A percentile compares a stretch with the other conserved stretches of the same genome.
Evolutionary conservation across 495 filamentous ascomycete species (phyloP).

Genomic region (Talaromyces trachyspermus): DNA sequence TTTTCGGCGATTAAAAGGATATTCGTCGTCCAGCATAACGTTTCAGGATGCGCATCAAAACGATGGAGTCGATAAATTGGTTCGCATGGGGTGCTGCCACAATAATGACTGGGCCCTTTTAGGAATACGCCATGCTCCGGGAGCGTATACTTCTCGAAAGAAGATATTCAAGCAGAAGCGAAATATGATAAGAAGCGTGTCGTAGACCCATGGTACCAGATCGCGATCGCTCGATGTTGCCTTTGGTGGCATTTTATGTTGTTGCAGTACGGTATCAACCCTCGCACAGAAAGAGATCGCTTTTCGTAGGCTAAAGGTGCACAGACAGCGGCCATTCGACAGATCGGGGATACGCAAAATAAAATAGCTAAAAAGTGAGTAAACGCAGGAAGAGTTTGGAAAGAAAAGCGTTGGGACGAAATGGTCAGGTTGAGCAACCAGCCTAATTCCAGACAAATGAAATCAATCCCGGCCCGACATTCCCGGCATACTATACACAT

Average conservation of each 20-base stretch:
- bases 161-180: conserved; percentile 61
- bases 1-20: conserved; percentile 77
- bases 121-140: conserved; percentile 74
- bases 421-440: too few relatives aligned
- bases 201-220: conserved; percentile 9
- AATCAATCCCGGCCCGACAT: too few relatives aligned
- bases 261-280: too few relatives aligned
- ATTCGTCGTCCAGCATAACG: conserved; percentile 68
- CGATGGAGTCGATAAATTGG: conserved; percentile 76
- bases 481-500: too few relatives aligned
- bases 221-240: conserved; percentile 1
- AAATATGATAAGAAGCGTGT: conserved; percentile 4
- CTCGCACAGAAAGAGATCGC: neutral
- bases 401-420: too few relatives aligned
- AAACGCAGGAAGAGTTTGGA: too few relatives aligned
- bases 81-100: conserved; percentile 87
- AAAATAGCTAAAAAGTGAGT: too few relatives aligned
- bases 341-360: too few relatives aligned
- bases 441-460: too few relatives aligned
- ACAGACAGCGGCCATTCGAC: too few relatives aligned
- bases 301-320: neutral
- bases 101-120: conserved; percentile 71
- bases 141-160: conserved; percentile 82
- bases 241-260: neutral
- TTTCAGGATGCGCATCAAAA: conserved; percentile 70